Conservation (phyloP, 768 basidiomycete species). For the Lactifluus piperatus region DNA sequence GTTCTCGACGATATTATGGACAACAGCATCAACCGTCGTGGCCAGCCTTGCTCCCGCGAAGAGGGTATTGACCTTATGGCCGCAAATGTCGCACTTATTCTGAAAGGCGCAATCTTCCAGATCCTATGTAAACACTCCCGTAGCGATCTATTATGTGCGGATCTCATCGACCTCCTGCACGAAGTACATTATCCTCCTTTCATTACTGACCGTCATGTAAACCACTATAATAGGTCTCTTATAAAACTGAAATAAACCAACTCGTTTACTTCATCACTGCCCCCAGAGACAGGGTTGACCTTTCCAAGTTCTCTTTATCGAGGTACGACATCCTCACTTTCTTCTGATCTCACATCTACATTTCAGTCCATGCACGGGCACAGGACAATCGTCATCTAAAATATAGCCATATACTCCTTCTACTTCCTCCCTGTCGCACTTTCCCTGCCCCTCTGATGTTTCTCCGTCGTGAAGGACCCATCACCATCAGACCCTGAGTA, state of each 20-base stretch:
- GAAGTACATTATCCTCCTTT: constrained; percentile 42
- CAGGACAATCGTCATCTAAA: constrained; percentile 89
- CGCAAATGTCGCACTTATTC: constrained; percentile 95
- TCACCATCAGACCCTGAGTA: constrained; percentile 44
- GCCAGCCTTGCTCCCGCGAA: constrained; percentile 83
- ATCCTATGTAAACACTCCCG: constrained; percentile 86
- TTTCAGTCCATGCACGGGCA: constrained; percentile 47
- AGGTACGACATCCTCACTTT: constrained; percentile 40
- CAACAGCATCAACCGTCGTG: constrained; percentile 81
- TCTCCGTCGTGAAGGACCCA: constrained; percentile 43
- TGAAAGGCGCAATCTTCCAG: constrained; percentile 88
- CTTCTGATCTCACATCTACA: neutral
- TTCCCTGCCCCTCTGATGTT: constrained; percentile 70
- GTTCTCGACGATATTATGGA: constrained; percentile 99
- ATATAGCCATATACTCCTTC: constrained; percentile 98
- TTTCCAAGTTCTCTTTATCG: constrained; percentile 78
- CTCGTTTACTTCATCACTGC: constrained; percentile 94
- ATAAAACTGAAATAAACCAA: constrained; percentile 95
- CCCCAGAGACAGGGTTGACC: constrained; percentile 81
- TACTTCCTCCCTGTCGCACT: constrained; percentile 96
- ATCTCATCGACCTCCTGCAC: constrained; percentile 86
- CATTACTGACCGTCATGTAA: neutral
- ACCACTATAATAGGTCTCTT: constrained; percentile 38
- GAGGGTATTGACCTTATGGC: constrained; percentile 72
- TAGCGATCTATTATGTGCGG: constrained; percentile 69